Base-by-base conservation (phyloP, 2,329 filamentous ascomycete genomes). In the Hypoxylon sp. region DNA sequence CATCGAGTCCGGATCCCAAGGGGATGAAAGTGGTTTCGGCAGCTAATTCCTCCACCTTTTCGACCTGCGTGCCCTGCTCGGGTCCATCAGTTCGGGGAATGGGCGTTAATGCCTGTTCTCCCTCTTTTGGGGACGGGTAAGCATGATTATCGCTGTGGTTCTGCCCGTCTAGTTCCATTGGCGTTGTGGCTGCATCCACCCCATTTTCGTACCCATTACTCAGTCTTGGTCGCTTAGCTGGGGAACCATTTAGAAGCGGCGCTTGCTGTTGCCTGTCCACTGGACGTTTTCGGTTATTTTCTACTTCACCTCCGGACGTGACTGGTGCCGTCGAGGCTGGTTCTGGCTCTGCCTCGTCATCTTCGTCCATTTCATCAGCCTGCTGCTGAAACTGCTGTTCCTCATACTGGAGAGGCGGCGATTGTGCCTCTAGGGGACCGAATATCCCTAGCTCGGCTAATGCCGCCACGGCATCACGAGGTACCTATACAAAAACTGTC, bases 71-170 rank as follows among this genome's bases (percentile, higher is more conserved):
- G 74, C 85, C 87, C 72, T 87, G 83, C 67, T 89, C 86, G 47
- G 87, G 86, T 26, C 87, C 87, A 62, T 87, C 84, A 60, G 87
- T 89, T 71, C 79, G 84, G 41, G 82, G 78, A 22, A 80, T 77
- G 32, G 85, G 84, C 46, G 84, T 84, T 46, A 82, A 79, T 56
- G 80, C 80, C 63, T 82, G 81, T 69, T 88, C 85, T 62, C 84
- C 82, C 73, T 88, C 86, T 19, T 87, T 81, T 57, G 87, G 87
- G 57, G 87, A 89, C 55, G 87, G 87, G 72, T 89, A 90, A 70
- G 87, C 87, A 75, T 89, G 85, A 72, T 77, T 77, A 58, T 77
- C 75, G 68, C 80, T 73, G 59, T 78, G 76, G 55, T 78, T 77
- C 65, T 80, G 78, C 39, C 78, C 78, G 75, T 89, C 87, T 67